Percentiles rank a stretch among this genome's conserved stretches.
These are phyloP conservation scores for Candida qinlingensis DNA, from an alignment of 805 yeast genomes.

Conservation along the genomic window DNA sequence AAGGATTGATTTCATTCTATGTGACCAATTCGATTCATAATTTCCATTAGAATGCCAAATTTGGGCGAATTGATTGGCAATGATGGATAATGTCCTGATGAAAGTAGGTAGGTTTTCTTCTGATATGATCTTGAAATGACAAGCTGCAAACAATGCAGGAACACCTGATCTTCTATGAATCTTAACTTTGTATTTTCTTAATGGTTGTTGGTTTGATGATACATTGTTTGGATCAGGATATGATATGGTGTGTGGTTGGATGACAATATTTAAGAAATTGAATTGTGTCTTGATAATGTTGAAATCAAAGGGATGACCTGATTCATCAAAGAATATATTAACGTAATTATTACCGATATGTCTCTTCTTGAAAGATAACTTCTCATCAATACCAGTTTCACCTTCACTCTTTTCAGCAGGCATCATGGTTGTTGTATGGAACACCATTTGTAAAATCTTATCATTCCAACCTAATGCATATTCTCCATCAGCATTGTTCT, in stretches of 20 bases:
- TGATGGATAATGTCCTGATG: slow-evolving; percentile 59
- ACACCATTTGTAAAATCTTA: slow-evolving; percentile 64
- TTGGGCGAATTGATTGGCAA: slow-evolving; percentile 67
- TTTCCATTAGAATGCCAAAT: slow-evolving; percentile 64
- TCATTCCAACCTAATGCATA: slow-evolving; percentile 70
- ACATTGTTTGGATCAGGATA: slow-evolving; percentile 10
- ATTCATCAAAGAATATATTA: slow-evolving; percentile 76
- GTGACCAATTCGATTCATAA: slow-evolving; percentile 61
- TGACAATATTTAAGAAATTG: slow-evolving; percentile 75
- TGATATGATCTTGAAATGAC: slow-evolving; percentile 67
- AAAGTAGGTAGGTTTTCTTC: slow-evolving; percentile 54
- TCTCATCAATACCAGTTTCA: slow-evolving; percentile 32
- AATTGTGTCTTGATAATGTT: slow-evolving; percentile 72
- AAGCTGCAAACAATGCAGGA: slow-evolving; percentile 71
- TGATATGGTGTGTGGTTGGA: slow-evolving; percentile 51
- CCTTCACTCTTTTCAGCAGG: slow-evolving; percentile 38
- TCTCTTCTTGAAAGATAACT: slow-evolving; percentile 57
- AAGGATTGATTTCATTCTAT: slow-evolving; percentile 52
- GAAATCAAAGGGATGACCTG: slow-evolving; percentile 61
- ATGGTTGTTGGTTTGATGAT: slow-evolving; percentile 12
- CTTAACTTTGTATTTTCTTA: slow-evolving; percentile 53
- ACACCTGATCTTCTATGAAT: slow-evolving; percentile 61
- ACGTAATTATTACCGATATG: slow-evolving; percentile 87
- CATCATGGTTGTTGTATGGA: slow-evolving; percentile 82
- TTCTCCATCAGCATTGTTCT: slow-evolving; percentile 67